Percentiles rank a stretch among this genome's conserved stretches.
Evolutionary conservation across 2,329 filamentous ascomycete species (phyloP).

Genomic region (Truncatella angustata): DNA sequence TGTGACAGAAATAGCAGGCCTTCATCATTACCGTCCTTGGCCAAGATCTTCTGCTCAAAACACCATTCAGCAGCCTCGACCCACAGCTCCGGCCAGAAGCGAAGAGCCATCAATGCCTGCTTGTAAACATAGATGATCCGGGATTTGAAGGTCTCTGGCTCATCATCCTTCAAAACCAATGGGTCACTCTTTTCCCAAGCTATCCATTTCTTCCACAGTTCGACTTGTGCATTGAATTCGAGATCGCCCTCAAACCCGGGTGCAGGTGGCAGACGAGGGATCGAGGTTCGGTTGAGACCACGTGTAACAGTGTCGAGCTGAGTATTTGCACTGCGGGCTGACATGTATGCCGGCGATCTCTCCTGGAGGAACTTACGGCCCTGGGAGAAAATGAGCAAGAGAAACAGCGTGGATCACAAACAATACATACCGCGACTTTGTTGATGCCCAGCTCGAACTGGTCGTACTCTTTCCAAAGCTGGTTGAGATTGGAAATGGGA

Average conservation of each 20-base stretch:
- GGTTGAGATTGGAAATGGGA: constrained; percentile 79
- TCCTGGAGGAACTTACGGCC: constrained; percentile 95
- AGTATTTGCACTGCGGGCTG: constrained; percentile 84
- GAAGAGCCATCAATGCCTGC: constrained; percentile 86
- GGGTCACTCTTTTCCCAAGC: constrained; percentile 94
- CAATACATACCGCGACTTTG: constrained; percentile 70
- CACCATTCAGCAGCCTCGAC: constrained; percentile 93
- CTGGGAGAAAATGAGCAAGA: constrained; percentile 38
- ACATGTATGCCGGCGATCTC: constrained; percentile 91
- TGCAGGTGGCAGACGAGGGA: constrained; percentile 79
- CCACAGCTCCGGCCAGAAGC: constrained; percentile 96
- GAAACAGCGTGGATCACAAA: not conserved
- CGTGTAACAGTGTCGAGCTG: constrained; percentile 86
- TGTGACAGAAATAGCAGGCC: constrained; percentile 78
- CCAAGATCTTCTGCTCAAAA: constrained; percentile 67
- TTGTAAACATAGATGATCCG: constrained; percentile 89
- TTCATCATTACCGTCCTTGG: constrained; percentile 54
- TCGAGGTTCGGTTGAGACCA: constrained; percentile 70
- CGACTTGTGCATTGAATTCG: constrained; percentile 80
- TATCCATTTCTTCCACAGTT: constrained; percentile 92
- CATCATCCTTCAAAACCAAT: constrained; percentile 80
- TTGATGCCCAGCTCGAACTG: constrained; percentile 93
- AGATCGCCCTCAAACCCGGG: constrained; percentile 83
- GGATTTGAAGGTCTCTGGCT: constrained; percentile 69
- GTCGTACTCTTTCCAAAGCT: constrained; percentile 96